Base-by-base conservation (phyloP, 1,139 yeast genomes). In the Sugiyamaella neomexicana region DNA sequence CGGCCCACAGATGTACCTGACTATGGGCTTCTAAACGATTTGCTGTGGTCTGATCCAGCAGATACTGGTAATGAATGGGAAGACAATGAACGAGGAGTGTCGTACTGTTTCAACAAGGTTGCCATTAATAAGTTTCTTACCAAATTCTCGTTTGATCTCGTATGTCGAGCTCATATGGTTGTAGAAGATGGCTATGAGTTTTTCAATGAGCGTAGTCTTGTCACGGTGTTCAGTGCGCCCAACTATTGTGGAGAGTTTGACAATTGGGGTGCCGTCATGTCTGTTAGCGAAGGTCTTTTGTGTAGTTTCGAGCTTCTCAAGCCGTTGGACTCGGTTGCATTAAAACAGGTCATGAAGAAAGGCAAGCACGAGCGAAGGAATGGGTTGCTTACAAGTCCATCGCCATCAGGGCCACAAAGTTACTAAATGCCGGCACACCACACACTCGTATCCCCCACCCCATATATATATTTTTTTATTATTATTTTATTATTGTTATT, bases 241-340 rank as follows among this genome's bases (percentile, higher is more conserved):
- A 93, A 93, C 71, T 93, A 93, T 69, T 93, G 99, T 73, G 98
- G 99, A 39, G 99, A 93, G 71, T 93, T 93, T 66, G 98, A 93
- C 70, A 93, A 93, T 68, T 93, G 97, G 97, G 99, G 98, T 20
- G 98, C 98, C 0, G 97, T 93, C 1, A 93, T 93, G 99, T 84
- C 95, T 64, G 98, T 93, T 15, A 83, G 89, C 61, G 97, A 93
- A 62, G 97, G 90, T 64, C 76, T 93, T 60, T 75, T 93, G 58
- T 93, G 98, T 71, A 85, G 93, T 56, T 93, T 93, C 72, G 98
- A 93, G 71, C 78, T 93, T 59, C 76, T 93, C 58, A 97, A 93
- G 72, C 99, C 99, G 7, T 77, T 93, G 65, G 99, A 93, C 71
- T 84, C 95, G 52, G 85, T 87, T 37, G 97, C 97, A 1, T 80